A percentile compares a stretch with the other conserved stretches of the same genome.
Conservation (phyloP, 192 early-diverging fungal genomes). For the Diversispora eburnea region DNA sequence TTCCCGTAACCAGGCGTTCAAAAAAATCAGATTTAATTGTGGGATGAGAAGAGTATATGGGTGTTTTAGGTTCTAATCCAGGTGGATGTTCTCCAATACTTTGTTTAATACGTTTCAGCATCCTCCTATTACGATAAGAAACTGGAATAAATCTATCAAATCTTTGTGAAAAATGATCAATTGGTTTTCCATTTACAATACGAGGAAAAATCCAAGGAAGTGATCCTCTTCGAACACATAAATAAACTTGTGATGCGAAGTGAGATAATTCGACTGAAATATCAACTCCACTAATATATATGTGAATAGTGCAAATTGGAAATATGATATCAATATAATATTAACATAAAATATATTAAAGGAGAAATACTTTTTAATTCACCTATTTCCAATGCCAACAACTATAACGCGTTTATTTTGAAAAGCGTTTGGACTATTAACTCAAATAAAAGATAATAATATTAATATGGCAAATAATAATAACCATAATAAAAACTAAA, state of each 20-base stretch:
- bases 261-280: constrained; percentile 53
- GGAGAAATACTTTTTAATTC: neutral
- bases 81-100: constrained; percentile 34
- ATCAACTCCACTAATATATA: constrained; percentile 44
- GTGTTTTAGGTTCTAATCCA: constrained; percentile 41
- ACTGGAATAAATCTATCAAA: neutral
- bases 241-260: constrained; percentile 49
- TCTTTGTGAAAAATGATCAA: neutral
- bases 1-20: constrained; percentile 53
- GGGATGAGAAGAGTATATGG: constrained; percentile 40
- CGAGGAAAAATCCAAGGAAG: neutral
- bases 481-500: neutral
- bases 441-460: neutral
- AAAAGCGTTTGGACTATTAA: constrained; percentile 43
- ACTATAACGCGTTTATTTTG: constrained; percentile 52
- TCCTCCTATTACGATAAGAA: neutral
- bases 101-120: constrained; percentile 32
- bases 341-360: neutral
- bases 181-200: neutral
- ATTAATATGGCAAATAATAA: neutral
- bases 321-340: neutral
- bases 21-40: constrained; percentile 48
- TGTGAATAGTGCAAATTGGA: neutral
- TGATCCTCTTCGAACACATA: constrained; percentile 39
- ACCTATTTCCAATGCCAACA: constrained; percentile 52